A percentile compares a stretch with the other conserved stretches of the same genome.
phyloP scores from a whole-genome alignment of 139 green algal species.

The Volvox reticuliferus region DNA sequence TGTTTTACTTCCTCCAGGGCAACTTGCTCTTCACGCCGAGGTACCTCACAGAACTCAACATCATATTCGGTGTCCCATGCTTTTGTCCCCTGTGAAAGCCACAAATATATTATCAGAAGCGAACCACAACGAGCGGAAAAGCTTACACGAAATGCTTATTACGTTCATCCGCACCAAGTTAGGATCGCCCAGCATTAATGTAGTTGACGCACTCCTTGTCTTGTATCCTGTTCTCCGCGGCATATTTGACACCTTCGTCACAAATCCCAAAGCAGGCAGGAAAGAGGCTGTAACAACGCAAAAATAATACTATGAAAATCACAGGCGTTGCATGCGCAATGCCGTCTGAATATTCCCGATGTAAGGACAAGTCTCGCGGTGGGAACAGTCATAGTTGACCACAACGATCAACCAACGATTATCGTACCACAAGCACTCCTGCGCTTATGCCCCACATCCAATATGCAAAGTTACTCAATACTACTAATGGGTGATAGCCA shows the following conservation, averaged over 20 bases:
- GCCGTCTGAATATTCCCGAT: background rate
- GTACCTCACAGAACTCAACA: background rate
- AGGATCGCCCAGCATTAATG: conserved; percentile 7
- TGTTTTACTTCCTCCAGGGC: background rate
- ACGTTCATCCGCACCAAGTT: background rate
- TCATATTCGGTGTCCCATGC: conserved; percentile 41
- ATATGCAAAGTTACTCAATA: no score
- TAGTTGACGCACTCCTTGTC: background rate
- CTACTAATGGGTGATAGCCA: no score
- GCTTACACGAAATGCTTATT: background rate
- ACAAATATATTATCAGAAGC: background rate
- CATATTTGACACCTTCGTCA: conserved; percentile 5
- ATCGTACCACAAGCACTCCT: background rate
- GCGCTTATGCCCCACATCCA: background rate
- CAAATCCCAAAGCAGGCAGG: background rate
- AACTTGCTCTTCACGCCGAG: background rate
- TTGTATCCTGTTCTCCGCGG: conserved; percentile 16
- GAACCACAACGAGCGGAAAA: background rate
- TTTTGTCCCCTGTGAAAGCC: background rate
- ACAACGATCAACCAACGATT: background rate
- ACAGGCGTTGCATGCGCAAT: background rate
- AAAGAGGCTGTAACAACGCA: background rate
- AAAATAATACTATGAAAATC: background rate
- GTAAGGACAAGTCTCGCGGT: background rate
- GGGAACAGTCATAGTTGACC: background rate